Evolutionary conservation across 148 eudicot species (phyloP).

Genomic region (Camellia japonica): DNA sequence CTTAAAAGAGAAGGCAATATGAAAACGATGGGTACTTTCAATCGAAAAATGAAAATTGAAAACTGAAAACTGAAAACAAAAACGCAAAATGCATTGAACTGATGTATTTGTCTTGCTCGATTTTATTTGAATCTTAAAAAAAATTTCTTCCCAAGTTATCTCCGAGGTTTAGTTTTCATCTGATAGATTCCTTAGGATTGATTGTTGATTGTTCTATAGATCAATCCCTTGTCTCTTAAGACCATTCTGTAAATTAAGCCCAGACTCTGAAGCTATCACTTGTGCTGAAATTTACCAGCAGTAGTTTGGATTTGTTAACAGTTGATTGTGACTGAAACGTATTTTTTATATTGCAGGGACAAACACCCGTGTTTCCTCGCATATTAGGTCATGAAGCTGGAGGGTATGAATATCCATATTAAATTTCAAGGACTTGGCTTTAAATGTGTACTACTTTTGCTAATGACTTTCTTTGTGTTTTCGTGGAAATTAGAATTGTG

Average conservation of each 20-base stretch:
- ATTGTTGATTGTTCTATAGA: neutral
- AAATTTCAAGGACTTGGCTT: neutral
- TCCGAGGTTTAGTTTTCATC: no score
- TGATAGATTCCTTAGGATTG: no score
- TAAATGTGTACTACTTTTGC: neutral
- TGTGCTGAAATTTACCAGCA: neutral
- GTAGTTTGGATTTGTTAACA: neutral
- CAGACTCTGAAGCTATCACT: neutral
- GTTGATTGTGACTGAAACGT: neutral
- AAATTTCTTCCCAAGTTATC: no score
- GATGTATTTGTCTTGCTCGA: no score
- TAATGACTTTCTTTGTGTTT: neutral
- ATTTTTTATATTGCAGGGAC: conserved; percentile 30
- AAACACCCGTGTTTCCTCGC: conserved; percentile 42
- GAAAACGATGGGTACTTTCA: no score
- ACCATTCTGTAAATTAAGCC: neutral
- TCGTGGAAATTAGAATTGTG: conserved; percentile 24
- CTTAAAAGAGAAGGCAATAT: no score
- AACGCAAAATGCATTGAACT: no score
- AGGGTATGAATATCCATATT: conserved; percentile 25
- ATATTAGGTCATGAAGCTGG: conserved; percentile 51
- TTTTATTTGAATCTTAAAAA: no score
- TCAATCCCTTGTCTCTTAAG: no score
- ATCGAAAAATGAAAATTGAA: no score
- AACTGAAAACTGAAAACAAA: no score